phyloP scores from a whole-genome alignment of 2,329 filamentous ascomycete species.

The Fusarium vanettenii region DNA sequence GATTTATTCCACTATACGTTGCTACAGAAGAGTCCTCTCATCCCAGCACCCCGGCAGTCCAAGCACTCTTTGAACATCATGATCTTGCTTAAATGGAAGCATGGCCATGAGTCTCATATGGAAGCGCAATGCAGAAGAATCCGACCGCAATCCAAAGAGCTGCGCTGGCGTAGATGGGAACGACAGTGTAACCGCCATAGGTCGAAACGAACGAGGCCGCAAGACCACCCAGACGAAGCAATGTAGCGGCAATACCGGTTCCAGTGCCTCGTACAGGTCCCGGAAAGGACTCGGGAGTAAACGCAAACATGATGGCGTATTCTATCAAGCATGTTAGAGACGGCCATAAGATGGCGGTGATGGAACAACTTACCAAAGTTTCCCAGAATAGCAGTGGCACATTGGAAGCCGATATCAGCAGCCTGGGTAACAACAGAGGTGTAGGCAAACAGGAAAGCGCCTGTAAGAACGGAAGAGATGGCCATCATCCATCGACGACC shows the following conservation, averaged over 20 bases:
- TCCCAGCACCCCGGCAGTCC: too few species aligned
- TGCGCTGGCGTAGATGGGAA: slow-evolving; percentile 58
- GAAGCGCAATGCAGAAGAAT: slow-evolving; percentile 54
- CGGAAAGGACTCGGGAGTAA: slow-evolving; percentile 66
- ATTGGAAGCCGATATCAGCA: slow-evolving; percentile 50
- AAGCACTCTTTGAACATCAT: neutral
- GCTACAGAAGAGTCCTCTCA: neutral
- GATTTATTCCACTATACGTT: neutral
- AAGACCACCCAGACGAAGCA: slow-evolving; percentile 53
- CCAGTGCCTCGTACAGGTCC: slow-evolving; percentile 64
- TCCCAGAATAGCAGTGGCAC: slow-evolving; percentile 52
- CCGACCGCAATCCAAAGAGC: slow-evolving; percentile 58
- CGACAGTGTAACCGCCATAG: slow-evolving; percentile 54
- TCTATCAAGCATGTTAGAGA: neutral
- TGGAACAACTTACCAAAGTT: slow-evolving; percentile 47
- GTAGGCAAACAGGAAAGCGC: slow-evolving; percentile 57
- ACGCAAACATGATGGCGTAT: slow-evolving; percentile 45
- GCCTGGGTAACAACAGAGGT: slow-evolving; percentile 50
- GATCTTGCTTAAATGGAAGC: slow-evolving; percentile 44
- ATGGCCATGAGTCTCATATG: slow-evolving; percentile 57
- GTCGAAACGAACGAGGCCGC: slow-evolving; percentile 56
- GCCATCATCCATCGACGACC: slow-evolving; percentile 59
- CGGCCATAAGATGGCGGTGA: neutral
- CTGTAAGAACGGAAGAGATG: slow-evolving; percentile 53
- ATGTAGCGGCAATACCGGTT: slow-evolving; percentile 57